Percentiles rank a stretch among this genome's conserved stretches.
Conservation (phyloP, 2,329 filamentous ascomycete genomes). For the Elsinoe necatrix region DNA sequence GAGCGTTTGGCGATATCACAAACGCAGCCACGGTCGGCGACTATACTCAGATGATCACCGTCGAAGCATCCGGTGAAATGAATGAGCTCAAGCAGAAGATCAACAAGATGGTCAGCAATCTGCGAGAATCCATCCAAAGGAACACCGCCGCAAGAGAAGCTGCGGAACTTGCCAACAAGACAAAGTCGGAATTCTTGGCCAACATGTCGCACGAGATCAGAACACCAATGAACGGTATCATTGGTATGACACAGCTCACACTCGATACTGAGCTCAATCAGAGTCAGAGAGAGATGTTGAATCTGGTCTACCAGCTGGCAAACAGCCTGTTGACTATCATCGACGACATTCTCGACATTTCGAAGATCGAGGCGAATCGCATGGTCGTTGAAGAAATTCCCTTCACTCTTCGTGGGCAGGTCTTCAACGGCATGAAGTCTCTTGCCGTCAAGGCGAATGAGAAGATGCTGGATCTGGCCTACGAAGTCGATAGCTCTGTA, state of each 20-base stretch:
- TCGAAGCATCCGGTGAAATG: constrained; percentile 97
- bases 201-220: constrained; percentile 99
- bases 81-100: constrained; percentile 98
- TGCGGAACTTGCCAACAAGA: constrained; percentile 93
- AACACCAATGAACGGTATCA: constrained; percentile 96
- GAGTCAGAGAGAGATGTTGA: constrained; percentile 96
- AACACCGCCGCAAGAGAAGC: constrained; percentile 94
- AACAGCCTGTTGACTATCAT: constrained; percentile 97
- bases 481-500: constrained; percentile 85
- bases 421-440: constrained; percentile 95
- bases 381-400: constrained; percentile 99
- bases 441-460: constrained; percentile 96
- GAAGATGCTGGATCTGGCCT: constrained; percentile 84
- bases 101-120: constrained; percentile 96
- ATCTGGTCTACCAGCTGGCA: constrained; percentile 92
- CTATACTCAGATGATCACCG: constrained; percentile 92
- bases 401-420: constrained; percentile 85
- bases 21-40: constrained; percentile 94
- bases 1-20: constrained; percentile 97
- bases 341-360: constrained; percentile 65
- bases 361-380: constrained; percentile 81
- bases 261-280: constrained; percentile 88
- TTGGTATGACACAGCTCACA: constrained; percentile 94
- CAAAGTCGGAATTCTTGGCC: constrained; percentile 94
- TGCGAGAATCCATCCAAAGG: constrained; percentile 90